Percentiles rank a stretch among this genome's conserved stretches.
Evolutionary conservation across 257 asterid genomes (phyloP).

Genomic region (Mitragyna speciosa): DNA sequence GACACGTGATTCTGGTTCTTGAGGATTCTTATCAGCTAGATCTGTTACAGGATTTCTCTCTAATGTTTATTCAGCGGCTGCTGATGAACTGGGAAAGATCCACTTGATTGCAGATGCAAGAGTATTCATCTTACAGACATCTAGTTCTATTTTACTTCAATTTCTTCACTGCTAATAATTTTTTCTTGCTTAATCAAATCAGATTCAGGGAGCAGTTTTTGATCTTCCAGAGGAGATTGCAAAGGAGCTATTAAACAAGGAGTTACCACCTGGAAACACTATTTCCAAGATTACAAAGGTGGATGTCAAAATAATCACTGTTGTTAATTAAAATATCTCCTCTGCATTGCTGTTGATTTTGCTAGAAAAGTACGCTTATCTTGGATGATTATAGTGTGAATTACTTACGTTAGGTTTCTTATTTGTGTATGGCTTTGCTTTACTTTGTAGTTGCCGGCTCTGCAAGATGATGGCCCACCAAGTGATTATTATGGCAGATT

Average conservation of each 20-base stretch:
- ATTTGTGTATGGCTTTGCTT: conserved; percentile 1
- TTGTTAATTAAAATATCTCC: background rate
- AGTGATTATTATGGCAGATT: conserved; percentile 77
- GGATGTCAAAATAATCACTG: conserved; percentile 13
- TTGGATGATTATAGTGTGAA: background rate
- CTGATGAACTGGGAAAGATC: conserved; percentile 84
- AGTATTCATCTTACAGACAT: conserved; percentile 34
- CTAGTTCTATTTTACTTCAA: background rate
- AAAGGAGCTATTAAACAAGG: conserved; percentile 63
- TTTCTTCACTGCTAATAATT: background rate
- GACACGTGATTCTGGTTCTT: conserved; percentile 61
- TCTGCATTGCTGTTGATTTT: background rate
- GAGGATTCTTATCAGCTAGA: conserved; percentile 80
- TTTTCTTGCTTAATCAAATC: conserved; percentile 18
- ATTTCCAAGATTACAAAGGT: conserved; percentile 77
- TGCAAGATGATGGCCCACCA: conserved; percentile 94
- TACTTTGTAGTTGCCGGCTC: conserved; percentile 68
- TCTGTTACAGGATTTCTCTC: conserved; percentile 85
- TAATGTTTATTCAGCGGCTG: conserved; percentile 85
- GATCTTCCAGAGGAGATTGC: conserved; percentile 98
- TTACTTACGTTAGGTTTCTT: background rate
- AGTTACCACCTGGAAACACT: conserved; percentile 83
- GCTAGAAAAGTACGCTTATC: background rate
- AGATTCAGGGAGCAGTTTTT: conserved; percentile 92
- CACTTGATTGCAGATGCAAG: conserved; percentile 68